phyloP scores from a whole-genome alignment of 1,284 basidiomycete genomes.

The Erythrobasidium hasegawianum region DNA sequence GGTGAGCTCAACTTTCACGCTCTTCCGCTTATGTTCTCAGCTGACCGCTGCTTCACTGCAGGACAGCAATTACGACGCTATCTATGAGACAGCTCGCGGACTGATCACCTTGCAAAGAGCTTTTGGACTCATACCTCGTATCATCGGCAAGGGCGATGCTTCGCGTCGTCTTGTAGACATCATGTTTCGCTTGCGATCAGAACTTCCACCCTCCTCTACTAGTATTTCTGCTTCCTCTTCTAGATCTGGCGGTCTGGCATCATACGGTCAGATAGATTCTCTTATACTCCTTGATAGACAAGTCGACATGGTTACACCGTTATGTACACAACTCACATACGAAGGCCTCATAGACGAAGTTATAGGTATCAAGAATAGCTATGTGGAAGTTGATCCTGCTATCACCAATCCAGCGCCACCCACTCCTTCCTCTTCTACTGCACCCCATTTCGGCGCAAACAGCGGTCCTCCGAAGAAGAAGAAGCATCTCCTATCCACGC shows the following conservation, averaged over 20 bases:
- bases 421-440: slow-evolving; percentile 76
- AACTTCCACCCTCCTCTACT: slow-evolving; percentile 42
- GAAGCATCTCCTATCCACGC: slow-evolving; percentile 39
- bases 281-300: slow-evolving; percentile 85
- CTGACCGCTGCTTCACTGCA: too few relatives aligned
- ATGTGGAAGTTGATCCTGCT: slow-evolving; percentile 77
- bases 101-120: slow-evolving; percentile 78
- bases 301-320: slow-evolving; percentile 92
- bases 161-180: slow-evolving; percentile 77
- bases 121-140: slow-evolving; percentile 85
- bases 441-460: slow-evolving; percentile 37
- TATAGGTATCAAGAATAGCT: slow-evolving; percentile 71
- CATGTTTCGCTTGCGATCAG: slow-evolving; percentile 59
- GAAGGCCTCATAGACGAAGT: slow-evolving; percentile 95
- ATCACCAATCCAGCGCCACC: slow-evolving; percentile 56
- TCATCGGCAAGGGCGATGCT: slow-evolving; percentile 88
- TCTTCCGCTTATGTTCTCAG: too few relatives aligned
- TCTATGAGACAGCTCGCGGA: slow-evolving; percentile 84
- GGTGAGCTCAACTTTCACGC: not conserved
- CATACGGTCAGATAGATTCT: slow-evolving; percentile 62
- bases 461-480: slow-evolving; percentile 37
- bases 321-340: slow-evolving; percentile 94
- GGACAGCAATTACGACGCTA: slow-evolving; percentile 72
- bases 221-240: slow-evolving; percentile 2
- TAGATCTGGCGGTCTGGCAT: slow-evolving; percentile 33